Percentiles rank a stretch among this genome's conserved stretches.
Evolutionary conservation across 2,329 filamentous ascomycete species (phyloP).

Genomic region (Monosporascus sp.): DNA sequence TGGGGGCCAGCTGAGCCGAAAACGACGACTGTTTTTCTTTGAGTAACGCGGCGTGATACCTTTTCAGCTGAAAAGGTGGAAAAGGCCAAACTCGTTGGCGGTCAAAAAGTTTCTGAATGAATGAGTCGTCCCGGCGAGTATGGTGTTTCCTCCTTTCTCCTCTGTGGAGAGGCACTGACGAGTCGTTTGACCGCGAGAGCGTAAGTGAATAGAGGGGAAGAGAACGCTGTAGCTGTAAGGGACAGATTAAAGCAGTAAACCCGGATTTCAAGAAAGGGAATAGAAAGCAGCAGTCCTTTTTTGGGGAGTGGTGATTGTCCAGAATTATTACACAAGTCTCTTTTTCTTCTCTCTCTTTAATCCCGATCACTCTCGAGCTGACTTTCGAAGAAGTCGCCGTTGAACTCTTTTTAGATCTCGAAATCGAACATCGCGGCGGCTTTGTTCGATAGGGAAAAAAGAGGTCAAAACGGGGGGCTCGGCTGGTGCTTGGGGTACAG

Average conservation of each 20-base stretch:
- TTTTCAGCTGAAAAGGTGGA: neutral
- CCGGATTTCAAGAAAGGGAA: constrained; percentile 15
- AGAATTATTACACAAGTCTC: constrained; percentile 1
- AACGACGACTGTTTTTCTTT: constrained; percentile 1
- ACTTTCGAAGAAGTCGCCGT: constrained; percentile 46
- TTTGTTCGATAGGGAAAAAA: constrained; percentile 43
- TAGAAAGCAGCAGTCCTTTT: neutral
- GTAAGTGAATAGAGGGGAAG: constrained; percentile 36
- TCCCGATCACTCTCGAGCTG: constrained; percentile 36
- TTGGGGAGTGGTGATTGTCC: constrained; percentile 8
- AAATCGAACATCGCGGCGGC: constrained; percentile 49
- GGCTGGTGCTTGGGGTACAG: constrained; percentile 25
- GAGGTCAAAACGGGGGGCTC: constrained; percentile 29
- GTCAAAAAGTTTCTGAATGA: constrained; percentile 2
- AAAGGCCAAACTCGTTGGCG: constrained; percentile 6
- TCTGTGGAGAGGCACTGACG: neutral
- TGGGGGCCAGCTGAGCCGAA: neutral
- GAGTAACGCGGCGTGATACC: constrained; percentile 9
- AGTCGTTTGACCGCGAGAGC: constrained; percentile 34
- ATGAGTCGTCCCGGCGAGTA: constrained; percentile 1
- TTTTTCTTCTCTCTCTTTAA: constrained; percentile 8
- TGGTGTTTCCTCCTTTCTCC: constrained; percentile 11
- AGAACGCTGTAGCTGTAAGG: constrained; percentile 5
- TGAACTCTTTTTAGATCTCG: constrained; percentile 44
- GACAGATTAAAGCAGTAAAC: constrained; percentile 2